Base-by-base conservation (phyloP, 306 rosid genomes). In the Quercus bicolor region DNA sequence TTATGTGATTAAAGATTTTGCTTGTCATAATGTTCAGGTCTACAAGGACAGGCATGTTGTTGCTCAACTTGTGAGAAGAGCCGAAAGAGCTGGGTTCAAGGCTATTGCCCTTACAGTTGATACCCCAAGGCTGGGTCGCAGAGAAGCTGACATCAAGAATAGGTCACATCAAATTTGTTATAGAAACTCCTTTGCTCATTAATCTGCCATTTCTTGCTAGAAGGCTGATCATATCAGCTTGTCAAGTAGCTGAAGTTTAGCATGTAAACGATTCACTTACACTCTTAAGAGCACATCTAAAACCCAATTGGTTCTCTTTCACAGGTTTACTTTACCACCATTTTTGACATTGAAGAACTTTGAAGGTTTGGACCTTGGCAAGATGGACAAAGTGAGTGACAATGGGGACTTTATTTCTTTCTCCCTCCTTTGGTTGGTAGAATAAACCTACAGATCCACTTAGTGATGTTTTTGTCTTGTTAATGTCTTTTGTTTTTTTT, bases 61-160 rank as follows among this genome's bases (percentile, higher is more conserved):
- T 73, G 90, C 88, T 73, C 99, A 96, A 74, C 99, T 96, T 57
- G 99, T 96, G 84, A 93, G 95, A 82, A 93, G 98, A 90, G 99
- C 99, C 45, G 99, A 96, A 87, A 93, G 82, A 80, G 99, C 99
- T 82, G 98, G 99, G 52, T 96, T 93, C 92, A 96, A 93, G 84
- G 99, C 99, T 37, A 96, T 96, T 79, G 98, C 96, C 78, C 94
- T 96, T 19, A 96, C 99, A 14, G 99, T 96, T 71, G 99, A 96
- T 81, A 91, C 96, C 79, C 99, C 99, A 65, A 81, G 89, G 85
- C 96, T 96, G 0, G 99, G 99, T 53, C 97, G 99, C 80, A 83
- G 99, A 84, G 97, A 96, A 83, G 96, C 98, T 43, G 99, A 96
- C 87, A 96, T 96, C 88, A 96, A 93, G 91, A 96, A 96, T 89